Conservation (phyloP, 164 flowering plant species). For the Kingdonia uniflora region DNA sequence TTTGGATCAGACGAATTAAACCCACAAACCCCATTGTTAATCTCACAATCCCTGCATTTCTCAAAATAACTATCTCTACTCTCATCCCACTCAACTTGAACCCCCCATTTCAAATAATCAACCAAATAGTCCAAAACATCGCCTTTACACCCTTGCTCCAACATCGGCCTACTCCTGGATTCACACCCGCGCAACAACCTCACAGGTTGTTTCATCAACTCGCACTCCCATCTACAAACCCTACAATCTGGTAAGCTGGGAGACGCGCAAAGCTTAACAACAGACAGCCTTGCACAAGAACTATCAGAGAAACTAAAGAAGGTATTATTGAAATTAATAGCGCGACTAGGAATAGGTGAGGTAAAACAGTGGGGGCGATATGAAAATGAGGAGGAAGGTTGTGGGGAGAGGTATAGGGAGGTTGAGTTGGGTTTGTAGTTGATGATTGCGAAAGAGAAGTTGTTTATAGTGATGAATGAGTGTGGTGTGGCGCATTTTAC, state of each 20-base stretch:
- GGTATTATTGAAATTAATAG: slow-evolving; percentile 37
- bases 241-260: slow-evolving; percentile 34
- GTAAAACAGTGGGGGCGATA: slow-evolving; percentile 26
- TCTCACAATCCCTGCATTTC: slow-evolving; percentile 33
- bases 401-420: neutral
- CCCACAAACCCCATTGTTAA: slow-evolving; percentile 48
- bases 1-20: slow-evolving; percentile 50
- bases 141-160: slow-evolving; percentile 36
- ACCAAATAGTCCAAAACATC: slow-evolving; percentile 48
- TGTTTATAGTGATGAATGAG: slow-evolving; percentile 45
- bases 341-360: slow-evolving; percentile 16
- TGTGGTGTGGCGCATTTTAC: slow-evolving; percentile 38
- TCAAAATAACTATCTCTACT: slow-evolving; percentile 34
- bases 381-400: slow-evolving; percentile 23
- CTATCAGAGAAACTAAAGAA: slow-evolving; percentile 53
- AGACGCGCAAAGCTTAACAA: slow-evolving; percentile 33
- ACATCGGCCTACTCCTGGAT: slow-evolving; percentile 3
- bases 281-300: slow-evolving; percentile 50
- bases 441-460: slow-evolving; percentile 41
- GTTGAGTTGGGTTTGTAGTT: slow-evolving; percentile 24
- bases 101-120: slow-evolving; percentile 26
- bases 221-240: slow-evolving; percentile 43
- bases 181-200: slow-evolving; percentile 32
- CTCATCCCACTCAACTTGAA: slow-evolving; percentile 48
- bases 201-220: slow-evolving; percentile 33